Conservation (phyloP, 257 asterid species). For the Solanum pennellii region DNA sequence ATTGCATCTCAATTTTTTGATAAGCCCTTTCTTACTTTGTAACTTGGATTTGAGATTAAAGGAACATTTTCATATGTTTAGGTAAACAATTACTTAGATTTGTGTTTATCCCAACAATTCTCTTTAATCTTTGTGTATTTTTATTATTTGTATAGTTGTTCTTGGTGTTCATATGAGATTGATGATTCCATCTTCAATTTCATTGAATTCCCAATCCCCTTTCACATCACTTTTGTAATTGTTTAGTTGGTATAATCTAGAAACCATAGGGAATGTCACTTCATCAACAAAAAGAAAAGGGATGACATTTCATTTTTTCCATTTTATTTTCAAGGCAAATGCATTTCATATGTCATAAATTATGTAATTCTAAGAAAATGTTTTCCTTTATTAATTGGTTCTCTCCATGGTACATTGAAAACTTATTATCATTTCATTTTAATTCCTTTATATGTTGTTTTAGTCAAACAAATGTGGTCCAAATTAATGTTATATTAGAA, state of each 20-base stretch:
- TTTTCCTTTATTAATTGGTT: background rate
- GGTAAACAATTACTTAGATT: background rate
- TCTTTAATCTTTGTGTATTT: background rate
- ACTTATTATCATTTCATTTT: background rate
- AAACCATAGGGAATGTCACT: background rate
- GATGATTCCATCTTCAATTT: background rate
- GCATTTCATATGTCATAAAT: background rate
- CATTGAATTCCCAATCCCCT: background rate
- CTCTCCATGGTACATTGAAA: background rate
- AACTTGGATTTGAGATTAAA: background rate
- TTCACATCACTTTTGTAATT: background rate
- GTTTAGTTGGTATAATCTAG: background rate
- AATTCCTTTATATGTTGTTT: too few species aligned
- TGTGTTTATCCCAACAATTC: background rate
- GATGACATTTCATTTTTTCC: background rate
- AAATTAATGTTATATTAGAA: background rate
- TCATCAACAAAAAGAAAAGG: background rate
- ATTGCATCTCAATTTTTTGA: background rate
- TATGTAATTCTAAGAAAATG: background rate
- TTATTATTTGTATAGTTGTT: background rate
- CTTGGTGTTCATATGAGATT: background rate
- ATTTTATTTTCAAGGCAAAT: background rate
- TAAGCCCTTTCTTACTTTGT: background rate
- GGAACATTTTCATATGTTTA: background rate
- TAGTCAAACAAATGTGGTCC: background rate